Evolutionary conservation across 768 basidiomycete species (phyloP).

Genomic region (Boletus rex-veris): DNA sequence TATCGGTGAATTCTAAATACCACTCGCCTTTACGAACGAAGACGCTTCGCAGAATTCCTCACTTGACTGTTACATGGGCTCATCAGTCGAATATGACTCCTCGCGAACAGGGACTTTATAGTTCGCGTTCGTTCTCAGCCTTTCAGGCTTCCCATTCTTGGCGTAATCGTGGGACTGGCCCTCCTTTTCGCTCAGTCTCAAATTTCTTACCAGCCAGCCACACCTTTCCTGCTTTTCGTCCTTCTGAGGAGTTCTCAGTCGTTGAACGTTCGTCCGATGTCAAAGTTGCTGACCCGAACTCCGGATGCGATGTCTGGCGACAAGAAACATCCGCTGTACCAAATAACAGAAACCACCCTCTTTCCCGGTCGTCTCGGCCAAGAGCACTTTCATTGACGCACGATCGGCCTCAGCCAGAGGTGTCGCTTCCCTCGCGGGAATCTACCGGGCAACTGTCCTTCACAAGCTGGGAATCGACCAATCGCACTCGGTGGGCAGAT

Average conservation of each 20-base stretch:
- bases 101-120: constrained; percentile 16
- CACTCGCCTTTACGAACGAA: constrained; percentile 24
- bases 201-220: constrained; percentile 17
- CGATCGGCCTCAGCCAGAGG: constrained; percentile 15
- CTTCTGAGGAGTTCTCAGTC: neutral
- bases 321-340: neutral
- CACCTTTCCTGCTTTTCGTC: constrained; percentile 11
- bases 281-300: neutral
- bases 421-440: constrained; percentile 22
- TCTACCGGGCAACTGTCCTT: constrained; percentile 29
- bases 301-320: constrained; percentile 15
- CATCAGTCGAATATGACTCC: constrained; percentile 47
- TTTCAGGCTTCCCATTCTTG: constrained; percentile 14
- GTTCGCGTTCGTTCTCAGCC: constrained; percentile 9
- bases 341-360: constrained; percentile 1
- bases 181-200: constrained; percentile 9
- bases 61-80: constrained; percentile 77
- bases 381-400: constrained; percentile 32
- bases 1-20: constrained; percentile 1
- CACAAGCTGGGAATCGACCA: constrained; percentile 25
- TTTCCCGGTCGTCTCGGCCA: constrained; percentile 18
- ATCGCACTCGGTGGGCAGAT: constrained; percentile 21
- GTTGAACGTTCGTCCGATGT: neutral
- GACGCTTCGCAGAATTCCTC: constrained; percentile 68
- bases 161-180: constrained; percentile 12